Base-by-base conservation (phyloP, 2,329 filamentous ascomycete genomes). In the Trichoderma citrinoviride region DNA sequence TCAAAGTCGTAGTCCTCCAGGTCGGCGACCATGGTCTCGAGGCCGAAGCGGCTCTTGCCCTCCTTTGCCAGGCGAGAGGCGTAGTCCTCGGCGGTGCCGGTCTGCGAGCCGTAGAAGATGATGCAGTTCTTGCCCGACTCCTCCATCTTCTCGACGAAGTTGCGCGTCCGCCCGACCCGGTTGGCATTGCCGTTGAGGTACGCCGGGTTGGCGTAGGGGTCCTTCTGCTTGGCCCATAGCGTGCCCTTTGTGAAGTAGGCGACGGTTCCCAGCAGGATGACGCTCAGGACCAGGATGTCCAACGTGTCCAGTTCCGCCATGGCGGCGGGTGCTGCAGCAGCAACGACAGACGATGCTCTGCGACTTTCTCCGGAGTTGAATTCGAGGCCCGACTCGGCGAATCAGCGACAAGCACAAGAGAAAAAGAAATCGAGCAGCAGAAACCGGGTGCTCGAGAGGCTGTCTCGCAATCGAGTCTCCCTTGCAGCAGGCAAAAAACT, bases 181-280 rank as follows among this genome's bases (percentile, higher is more conserved):
- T 84, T 83, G 69, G 84, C 87, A 78, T 85, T 86, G 77, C 86
- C 87, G 74, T 86, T 85, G 44, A 33, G 29, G 76, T 86, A 87
- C 72, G 88, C 83, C 72, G 92, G 87, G 73, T 83, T 86, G 70
- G 91, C 91, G 78, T 97, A 97, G 25, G 94, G 92, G 76, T 97
- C 93, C 76, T 95, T 95, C 70, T 86, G 85, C 60, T 96, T 85
- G 29, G 86, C 93, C 93, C 93, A 99, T 78, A 95, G 89, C 69
- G 90, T 95, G 73, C 95, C 95, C 77, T 99, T 99, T 70, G 95
- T 98, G 80, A 99, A 96, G 81, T 98, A 99, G 75, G 94, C 95
- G 67, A 93, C 77, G 54, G 93, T 97, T 70, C 92, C 95, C 65
- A 96, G 77, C 64, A 98, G 85, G 72, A 99, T 89, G 65, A 87